These are phyloP conservation scores for Pontederia crassipes DNA, from an alignment of 176 grass and related monocot genomes.

Conservation along the genomic window DNA sequence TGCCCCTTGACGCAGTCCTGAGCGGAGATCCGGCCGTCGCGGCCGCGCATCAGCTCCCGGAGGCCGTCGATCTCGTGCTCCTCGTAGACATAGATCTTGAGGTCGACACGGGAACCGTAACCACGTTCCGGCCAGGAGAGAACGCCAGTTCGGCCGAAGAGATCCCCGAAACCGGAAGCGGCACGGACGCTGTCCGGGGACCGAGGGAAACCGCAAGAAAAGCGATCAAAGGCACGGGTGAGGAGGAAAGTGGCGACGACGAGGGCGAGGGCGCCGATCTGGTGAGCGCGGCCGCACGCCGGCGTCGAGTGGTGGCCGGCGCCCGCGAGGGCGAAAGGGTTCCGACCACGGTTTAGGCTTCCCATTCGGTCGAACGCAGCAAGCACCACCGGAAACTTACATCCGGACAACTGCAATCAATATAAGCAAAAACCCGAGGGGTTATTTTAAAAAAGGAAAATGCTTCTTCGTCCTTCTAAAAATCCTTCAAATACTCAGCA, in stretches of 20 bases:
- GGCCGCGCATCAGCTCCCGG: constrained; percentile 55
- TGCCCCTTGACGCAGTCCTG: constrained; percentile 86
- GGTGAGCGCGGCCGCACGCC: constrained; percentile 41
- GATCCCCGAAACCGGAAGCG: background rate
- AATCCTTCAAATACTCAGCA: too few species aligned
- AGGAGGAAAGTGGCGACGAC: constrained; percentile 60
- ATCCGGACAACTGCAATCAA: too few species aligned
- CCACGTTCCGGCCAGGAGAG: constrained; percentile 24
- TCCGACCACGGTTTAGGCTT: constrained; percentile 11
- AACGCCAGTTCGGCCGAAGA: background rate
- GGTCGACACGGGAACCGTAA: constrained; percentile 27
- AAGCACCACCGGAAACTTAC: too few species aligned
- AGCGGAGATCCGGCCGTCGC: constrained; percentile 33
- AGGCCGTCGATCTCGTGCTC: constrained; percentile 72
- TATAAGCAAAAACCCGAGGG: too few species aligned
- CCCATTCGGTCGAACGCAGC: background rate
- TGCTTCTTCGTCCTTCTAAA: too few species aligned
- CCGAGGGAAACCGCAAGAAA: background rate
- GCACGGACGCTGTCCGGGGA: background rate
- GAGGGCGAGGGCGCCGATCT: constrained; percentile 49
- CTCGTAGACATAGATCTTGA: constrained; percentile 72
- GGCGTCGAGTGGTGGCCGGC: constrained; percentile 9
- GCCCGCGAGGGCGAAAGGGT: constrained; percentile 2
- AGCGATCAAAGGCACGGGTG: constrained; percentile 56
- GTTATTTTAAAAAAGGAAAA: too few species aligned